Conservation (phyloP, 1,284 basidiomycete species). For the Marasmius oreades region DNA sequence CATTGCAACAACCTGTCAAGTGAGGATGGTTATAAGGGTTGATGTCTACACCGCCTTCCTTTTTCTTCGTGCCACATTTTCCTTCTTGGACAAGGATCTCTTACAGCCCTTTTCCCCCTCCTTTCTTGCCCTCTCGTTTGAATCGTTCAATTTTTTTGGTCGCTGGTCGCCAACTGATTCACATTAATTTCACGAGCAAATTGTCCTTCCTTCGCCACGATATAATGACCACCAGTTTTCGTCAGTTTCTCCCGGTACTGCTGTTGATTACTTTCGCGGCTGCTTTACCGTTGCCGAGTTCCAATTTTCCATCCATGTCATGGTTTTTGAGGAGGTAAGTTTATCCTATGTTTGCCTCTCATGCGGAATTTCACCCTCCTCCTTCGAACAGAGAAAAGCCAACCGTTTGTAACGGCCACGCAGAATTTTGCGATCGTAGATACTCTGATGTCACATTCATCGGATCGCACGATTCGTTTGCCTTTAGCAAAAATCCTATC, state of each 20-base stretch:
- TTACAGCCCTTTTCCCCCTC: neutral
- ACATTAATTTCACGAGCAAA: neutral
- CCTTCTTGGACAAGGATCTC: too few relatives aligned
- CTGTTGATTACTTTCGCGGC: conserved; percentile 10
- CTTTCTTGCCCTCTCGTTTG: neutral
- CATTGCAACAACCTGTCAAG: too few relatives aligned
- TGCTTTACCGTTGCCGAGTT: neutral
- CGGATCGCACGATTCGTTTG: conserved; percentile 72
- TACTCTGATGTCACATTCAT: conserved; percentile 65
- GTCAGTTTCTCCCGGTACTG: neutral
- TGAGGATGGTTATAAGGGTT: too few relatives aligned
- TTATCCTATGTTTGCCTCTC: neutral
- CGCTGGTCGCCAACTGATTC: neutral
- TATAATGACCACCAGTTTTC: neutral
- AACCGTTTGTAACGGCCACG: conserved; percentile 49
- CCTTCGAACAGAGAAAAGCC: conserved; percentile 10
- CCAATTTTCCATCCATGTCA: neutral
- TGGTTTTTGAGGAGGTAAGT: neutral
- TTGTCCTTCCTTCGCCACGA: neutral
- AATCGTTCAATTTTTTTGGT: neutral
- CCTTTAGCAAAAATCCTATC: conserved; percentile 48
- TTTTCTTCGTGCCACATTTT: too few relatives aligned
- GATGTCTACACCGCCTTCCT: too few relatives aligned
- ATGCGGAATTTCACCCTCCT: neutral
- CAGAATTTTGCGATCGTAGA: conserved; percentile 54